Conservation (phyloP, 83 land plant species). For the Picea abies region DNA sequence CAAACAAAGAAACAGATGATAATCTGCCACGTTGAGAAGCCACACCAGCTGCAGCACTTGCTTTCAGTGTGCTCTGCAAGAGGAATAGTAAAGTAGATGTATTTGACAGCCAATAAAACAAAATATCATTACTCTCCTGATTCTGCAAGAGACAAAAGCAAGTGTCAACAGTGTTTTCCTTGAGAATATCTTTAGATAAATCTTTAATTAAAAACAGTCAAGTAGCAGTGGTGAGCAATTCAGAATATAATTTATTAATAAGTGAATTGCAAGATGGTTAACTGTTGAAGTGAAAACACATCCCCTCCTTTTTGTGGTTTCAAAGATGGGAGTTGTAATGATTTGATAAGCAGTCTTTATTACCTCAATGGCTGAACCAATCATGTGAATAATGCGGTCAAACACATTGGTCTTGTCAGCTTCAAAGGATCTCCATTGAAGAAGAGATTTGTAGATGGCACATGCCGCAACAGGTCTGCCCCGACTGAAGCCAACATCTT, state of each 20-base stretch:
- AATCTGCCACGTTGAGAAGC: conserved; percentile 26
- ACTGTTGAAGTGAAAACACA: neutral
- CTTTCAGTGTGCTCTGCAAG: conserved; percentile 57
- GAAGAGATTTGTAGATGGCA: conserved; percentile 54
- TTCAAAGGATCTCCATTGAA: conserved; percentile 70
- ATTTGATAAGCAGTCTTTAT: neutral
- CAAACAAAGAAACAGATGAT: conserved; percentile 35
- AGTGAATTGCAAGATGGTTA: neutral
- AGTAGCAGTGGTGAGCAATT: neutral
- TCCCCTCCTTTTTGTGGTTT: no score
- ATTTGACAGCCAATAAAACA: conserved; percentile 61
- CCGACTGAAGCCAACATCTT: conserved; percentile 58
- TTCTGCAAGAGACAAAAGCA: conserved; percentile 26
- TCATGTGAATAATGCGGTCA: conserved; percentile 57
- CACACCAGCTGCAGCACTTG: conserved; percentile 23
- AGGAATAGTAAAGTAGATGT: conserved; percentile 56
- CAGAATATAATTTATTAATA: neutral
- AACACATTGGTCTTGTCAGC: conserved; percentile 61
- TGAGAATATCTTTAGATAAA: neutral
- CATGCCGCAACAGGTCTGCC: conserved; percentile 57
- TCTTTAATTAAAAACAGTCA: neutral
- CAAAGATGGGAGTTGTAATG: no score
- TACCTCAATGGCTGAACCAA: conserved; percentile 51
- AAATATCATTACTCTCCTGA: conserved; percentile 31
- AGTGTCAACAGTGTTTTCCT: neutral